Base-by-base conservation (phyloP, 2,329 filamentous ascomycete species). In the Sclerotiophoma versabilis region DNA sequence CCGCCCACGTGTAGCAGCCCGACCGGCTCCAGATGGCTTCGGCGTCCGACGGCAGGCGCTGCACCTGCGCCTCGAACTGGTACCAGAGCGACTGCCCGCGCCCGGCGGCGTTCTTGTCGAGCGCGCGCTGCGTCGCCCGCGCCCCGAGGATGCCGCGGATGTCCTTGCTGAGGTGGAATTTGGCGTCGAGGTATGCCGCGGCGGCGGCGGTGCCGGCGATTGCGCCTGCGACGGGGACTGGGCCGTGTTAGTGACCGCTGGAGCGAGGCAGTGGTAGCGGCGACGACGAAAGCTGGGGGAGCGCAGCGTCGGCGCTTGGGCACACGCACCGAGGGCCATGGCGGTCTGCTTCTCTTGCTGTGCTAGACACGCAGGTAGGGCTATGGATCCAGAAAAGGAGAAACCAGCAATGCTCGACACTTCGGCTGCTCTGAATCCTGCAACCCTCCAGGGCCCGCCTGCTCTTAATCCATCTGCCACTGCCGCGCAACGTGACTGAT, bases 21-120 rank as follows among this genome's bases (percentile, higher is more conserved):
- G 78, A 78, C 10, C 86, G 83, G 32, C 86, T 88, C 89, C 89
- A 92, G 63, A 92, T 81, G 60, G 84, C 85, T 53, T 83, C 79
- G 37, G 81, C 79, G 49, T 83, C 76, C 0, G 69, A 55, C 50
- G 72, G 83, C 25, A 82, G 78, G 17, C 76, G 73, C 36, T 80
- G 76, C 12, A 81, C 86, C 7, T 82, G 75, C 11, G 81, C 76
- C 66, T 87, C 84, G 66, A 92, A 86, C 49, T 83, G 75, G 71
- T 90, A 89, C 81, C 87, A 92, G 1, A 85, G 77, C 19, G 84
- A 89, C 7, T 80, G 63, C 19, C 82, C 79, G 11, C 84, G 83
- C 36, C 81, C 76, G 79, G 75, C 19, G 78, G 83, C 83, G 29
- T 49, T 59, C 39, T 36, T 46, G 4, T 73, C 71, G 48, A 81